Base-by-base conservation (phyloP, 1,139 yeast genomes). In the Candida tropicalis region DNA sequence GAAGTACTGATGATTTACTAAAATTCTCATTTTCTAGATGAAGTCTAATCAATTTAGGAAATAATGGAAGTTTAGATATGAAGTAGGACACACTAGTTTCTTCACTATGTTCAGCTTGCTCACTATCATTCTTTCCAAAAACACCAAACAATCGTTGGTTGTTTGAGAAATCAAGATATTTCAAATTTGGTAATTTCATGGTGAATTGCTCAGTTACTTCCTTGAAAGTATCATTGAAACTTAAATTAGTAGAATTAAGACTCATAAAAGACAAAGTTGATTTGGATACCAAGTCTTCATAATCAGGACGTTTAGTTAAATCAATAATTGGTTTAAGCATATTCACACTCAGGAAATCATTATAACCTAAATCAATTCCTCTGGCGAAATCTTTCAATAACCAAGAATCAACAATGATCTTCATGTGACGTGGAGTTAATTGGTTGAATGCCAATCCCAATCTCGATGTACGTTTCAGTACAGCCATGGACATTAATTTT, bases 281-380 rank as follows among this genome's bases (percentile, higher is more conserved):
- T 12, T 71, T 57, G 4, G 56, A 40, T 1, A 70, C 22, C 17
- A 50, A 45, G 4, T 52, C 41, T 1, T 51, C 56, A 42, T 62
- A 63, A 7, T 51, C 55, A 2, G 59, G 53, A 1, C 51, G 50
- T 18, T 55, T 57, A 3, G 47, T 26, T 33, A 48, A 46, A 7
- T 66, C 70, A 24, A 63, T 46, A 4, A 71, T 44, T 3, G 61
- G 58, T 23, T 57, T 56, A 31, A 66, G 43, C 55, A 63, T 63
- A 7, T 59, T 56, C 3, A 55, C 41, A n/a, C 70, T 60, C 62
- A 64, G 67, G 46, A 86, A 65, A 57, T 84, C 88, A 56, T 86
- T 86, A 57, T 79, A 86, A 0, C 89, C 95, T 16, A 86, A 51
- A 65, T 86, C 95, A 16, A 85, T 50, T 1, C 93, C 93, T 24